Evolutionary conservation across 2,329 filamentous ascomycete genomes (phyloP), one percentile per base, ranked within the genome.

Genomic region (Celoporthe dispersa): DNA sequence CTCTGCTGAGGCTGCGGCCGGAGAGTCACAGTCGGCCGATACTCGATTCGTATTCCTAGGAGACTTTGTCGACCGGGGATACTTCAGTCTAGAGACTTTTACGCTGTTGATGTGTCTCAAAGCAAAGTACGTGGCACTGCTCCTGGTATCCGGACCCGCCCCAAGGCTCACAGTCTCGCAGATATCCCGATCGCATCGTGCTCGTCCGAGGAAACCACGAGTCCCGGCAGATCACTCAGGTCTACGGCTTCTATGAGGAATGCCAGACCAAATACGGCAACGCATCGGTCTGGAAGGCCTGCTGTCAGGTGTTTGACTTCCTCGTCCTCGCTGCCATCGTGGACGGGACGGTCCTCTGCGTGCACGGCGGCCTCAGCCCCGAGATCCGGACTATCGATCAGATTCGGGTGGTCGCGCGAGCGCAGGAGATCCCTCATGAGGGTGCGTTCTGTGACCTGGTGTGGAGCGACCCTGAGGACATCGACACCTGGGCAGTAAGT

Each of bases 201-300:
- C 90, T 99, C 12, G 97, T 99, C 75, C 93, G 96, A 74, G 96
- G 96, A 73, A 99, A 99, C 81, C 96, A 99, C 83, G 96, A 99
- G 82, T 98, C 94, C 35, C 91, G 96, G 73, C 96, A 97, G 77
- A 97, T 99, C 73, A 99, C 96, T 11, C 96, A 99, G 78, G 97
- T 97, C 31, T 99, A 99, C 80, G 96, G 96, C 67, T 99, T 99
- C 82, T 99, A 99, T 81, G 97, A 97, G 71, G 96, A 99, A 80
- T 99, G 96, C 81, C 94, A 94, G 68, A 92, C 96, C 77, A 99
- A 99, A 82, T 99, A 99, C 80, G 96, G 96, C 78, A 98, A 98
- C 78, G 94, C 96, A 16, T 98, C 97, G 64, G 96, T 99, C n/a
- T 99, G 96, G 96, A 97, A 99, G 81, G 96, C 97, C 70, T 99